These are phyloP conservation scores for Ogataea pilisensis DNA, from an alignment of 805 yeast species.

Conservation along the genomic window DNA sequence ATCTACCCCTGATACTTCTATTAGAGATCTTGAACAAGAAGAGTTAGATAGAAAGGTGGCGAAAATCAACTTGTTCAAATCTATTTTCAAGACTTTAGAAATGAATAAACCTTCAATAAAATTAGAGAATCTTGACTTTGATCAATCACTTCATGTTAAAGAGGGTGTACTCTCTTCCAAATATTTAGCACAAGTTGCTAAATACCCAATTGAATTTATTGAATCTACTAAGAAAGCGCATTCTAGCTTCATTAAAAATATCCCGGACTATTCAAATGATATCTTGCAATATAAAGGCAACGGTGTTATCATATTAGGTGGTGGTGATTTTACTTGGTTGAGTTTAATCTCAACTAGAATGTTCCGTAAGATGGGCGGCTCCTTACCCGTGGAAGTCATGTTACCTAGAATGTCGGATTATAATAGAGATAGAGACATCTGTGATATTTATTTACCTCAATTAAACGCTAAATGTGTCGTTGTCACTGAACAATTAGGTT, in stretches of 20 bases:
- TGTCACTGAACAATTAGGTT: constrained; percentile 47
- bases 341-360: constrained; percentile 51
- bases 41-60: constrained; percentile 9
- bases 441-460: constrained; percentile 39
- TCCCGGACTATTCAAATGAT: constrained; percentile 38
- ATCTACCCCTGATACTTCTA: too few species aligned
- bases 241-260: constrained; percentile 25
- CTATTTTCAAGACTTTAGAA: constrained; percentile 20
- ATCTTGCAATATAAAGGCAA: constrained; percentile 35
- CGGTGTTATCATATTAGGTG: constrained; percentile 70
- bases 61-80: constrained; percentile 18
- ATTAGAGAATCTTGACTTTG: constrained; percentile 17
- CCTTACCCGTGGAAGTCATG: constrained; percentile 43
- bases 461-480: constrained; percentile 59
- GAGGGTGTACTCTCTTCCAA: constrained; percentile 6
- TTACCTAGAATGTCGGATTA: constrained; percentile 39
- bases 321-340: constrained; percentile 58
- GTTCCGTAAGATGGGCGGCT: constrained; percentile 43
- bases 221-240: constrained; percentile 34
- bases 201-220: constrained; percentile 18
- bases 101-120: constrained; percentile 15
- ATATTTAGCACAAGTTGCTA: constrained; percentile 10
- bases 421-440: constrained; percentile 40
- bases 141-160: constrained; percentile 4
- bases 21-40: constrained; percentile 8